These are phyloP conservation scores for Naganishia sp. DNA, from an alignment of 1,284 basidiomycete species.

Conservation along the genomic window DNA sequence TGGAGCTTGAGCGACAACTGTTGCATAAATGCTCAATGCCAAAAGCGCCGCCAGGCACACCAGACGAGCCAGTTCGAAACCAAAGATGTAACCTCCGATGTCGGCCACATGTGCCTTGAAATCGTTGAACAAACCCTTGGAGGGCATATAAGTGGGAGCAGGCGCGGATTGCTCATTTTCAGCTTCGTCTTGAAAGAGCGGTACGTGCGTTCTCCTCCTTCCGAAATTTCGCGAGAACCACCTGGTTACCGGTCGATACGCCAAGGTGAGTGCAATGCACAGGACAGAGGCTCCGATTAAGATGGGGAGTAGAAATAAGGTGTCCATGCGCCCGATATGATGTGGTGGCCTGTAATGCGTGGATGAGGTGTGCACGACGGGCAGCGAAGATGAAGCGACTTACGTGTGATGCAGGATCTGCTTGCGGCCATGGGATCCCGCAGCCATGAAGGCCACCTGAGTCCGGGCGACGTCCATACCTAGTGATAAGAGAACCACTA, in stretches of 20 bases:
- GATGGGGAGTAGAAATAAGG: conserved; percentile 49
- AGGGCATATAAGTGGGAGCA: conserved; percentile 41
- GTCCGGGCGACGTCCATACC: conserved; percentile 3
- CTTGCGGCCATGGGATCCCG: conserved; percentile 16
- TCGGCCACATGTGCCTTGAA: conserved; percentile 45
- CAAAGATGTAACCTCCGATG: conserved; percentile 47
- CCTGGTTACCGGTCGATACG: conserved; percentile 40
- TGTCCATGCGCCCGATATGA: conserved; percentile 38
- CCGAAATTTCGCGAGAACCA: conserved; percentile 33
- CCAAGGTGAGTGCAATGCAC: conserved; percentile 40
- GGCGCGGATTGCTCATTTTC: conserved; percentile 36
- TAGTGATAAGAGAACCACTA: background rate
- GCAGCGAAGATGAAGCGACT: background rate
- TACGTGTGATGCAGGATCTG: conserved; percentile 22
- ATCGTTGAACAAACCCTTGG: conserved; percentile 48
- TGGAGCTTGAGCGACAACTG: conserved; percentile 48
- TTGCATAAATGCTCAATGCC: conserved; percentile 50
- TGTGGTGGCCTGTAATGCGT: conserved; percentile 20
- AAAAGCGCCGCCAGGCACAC: conserved; percentile 46
- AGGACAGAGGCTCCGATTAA: conserved; percentile 42
- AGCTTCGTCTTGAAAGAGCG: conserved; percentile 38
- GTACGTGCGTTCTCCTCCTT: conserved; percentile 37
- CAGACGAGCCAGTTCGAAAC: conserved; percentile 46
- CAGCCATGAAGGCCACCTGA: conserved; percentile 20
- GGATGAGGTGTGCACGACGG: background rate